A percentile compares a stretch with the other conserved stretches of the same genome.
These are phyloP conservation scores for Nakaseomyces kungkrabaensis DNA, from an alignment of 1,139 yeast genomes.

Conservation along the genomic window DNA sequence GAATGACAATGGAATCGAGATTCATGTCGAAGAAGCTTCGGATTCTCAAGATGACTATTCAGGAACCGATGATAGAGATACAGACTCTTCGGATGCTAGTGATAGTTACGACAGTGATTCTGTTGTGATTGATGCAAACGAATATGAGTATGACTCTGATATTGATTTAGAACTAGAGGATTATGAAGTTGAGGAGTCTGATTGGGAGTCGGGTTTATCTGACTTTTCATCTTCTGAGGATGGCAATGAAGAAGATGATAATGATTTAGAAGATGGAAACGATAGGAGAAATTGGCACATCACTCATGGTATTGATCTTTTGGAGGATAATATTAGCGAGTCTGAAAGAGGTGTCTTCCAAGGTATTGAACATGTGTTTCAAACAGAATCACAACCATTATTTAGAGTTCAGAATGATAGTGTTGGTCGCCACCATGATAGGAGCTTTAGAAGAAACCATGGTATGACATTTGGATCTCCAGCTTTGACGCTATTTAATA, in stretches of 20 bases:
- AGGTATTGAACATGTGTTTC: slow-evolving; percentile 27
- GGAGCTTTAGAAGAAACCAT: slow-evolving; percentile 8
- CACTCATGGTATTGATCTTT: slow-evolving; percentile 25
- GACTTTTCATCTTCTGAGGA: slow-evolving; percentile 26
- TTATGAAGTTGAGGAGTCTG: slow-evolving; percentile 30
- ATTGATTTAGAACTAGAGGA: slow-evolving; percentile 29
- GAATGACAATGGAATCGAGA: slow-evolving; percentile 3
- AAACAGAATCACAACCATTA: slow-evolving; percentile 21
- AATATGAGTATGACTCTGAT: slow-evolving; percentile 29
- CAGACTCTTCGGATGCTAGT: neutral
- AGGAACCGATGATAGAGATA: slow-evolving; percentile 12
- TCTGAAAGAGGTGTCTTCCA: slow-evolving; percentile 27
- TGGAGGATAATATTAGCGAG: slow-evolving; percentile 23
- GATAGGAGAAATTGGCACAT: slow-evolving; percentile 25
- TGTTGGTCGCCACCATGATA: slow-evolving; percentile 15
- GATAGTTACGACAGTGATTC: slow-evolving; percentile 30
- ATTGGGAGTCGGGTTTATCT: slow-evolving; percentile 30
- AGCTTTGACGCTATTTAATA: slow-evolving; percentile 22
- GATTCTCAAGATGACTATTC: slow-evolving; percentile 19
- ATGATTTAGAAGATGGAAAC: slow-evolving; percentile 11
- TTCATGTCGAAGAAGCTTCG: slow-evolving; percentile 9
- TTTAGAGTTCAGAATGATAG: slow-evolving; percentile 24
- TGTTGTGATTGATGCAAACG: slow-evolving; percentile 31
- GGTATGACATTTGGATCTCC: slow-evolving; percentile 13
- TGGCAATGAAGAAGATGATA: slow-evolving; percentile 19